Conservation (phyloP, 176 grass and related monocot genomes). For the Thinopyrum elongatum region DNA sequence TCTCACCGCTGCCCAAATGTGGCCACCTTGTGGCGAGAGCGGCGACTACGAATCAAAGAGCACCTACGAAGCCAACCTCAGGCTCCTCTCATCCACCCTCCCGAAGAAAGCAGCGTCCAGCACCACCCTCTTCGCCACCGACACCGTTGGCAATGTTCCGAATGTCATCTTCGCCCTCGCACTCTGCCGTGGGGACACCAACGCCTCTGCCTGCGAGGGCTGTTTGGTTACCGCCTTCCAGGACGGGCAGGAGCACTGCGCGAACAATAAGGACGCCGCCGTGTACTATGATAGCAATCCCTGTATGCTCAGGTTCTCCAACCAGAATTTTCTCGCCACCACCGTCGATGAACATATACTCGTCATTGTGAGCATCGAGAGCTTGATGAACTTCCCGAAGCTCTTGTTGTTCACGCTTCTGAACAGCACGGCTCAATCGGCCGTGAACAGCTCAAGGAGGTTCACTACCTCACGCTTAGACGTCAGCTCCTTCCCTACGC, state of each 20-base stretch:
- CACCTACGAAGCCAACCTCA: conserved; percentile 36
- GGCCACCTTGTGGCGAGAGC: not conserved
- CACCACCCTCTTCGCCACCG: conserved; percentile 18
- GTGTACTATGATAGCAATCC: conserved; percentile 6
- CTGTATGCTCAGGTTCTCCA: conserved; percentile 51
- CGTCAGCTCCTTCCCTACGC: not conserved
- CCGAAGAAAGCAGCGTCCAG: not conserved
- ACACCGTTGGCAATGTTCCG: not conserved
- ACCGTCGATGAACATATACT: not conserved
- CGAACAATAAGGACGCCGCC: not conserved
- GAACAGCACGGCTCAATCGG: conserved; percentile 11
- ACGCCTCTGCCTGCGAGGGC: not conserved
- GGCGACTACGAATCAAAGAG: conserved; percentile 43
- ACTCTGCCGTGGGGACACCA: conserved; percentile 40
- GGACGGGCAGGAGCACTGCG: conserved; percentile 18
- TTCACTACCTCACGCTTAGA: conserved; percentile 25
- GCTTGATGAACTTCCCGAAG: not conserved
- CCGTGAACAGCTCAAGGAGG: not conserved
- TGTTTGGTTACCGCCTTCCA: conserved; percentile 21
- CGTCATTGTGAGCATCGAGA: not conserved
- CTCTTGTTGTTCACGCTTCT: not conserved
- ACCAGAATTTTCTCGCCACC: conserved; percentile 29
- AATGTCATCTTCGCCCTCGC: conserved; percentile 32
- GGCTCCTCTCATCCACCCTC: conserved; percentile 25
- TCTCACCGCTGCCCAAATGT: not conserved